Evolutionary conservation across 73 alveolate species (phyloP).

Genomic region (Symbiodinium natans): DNA sequence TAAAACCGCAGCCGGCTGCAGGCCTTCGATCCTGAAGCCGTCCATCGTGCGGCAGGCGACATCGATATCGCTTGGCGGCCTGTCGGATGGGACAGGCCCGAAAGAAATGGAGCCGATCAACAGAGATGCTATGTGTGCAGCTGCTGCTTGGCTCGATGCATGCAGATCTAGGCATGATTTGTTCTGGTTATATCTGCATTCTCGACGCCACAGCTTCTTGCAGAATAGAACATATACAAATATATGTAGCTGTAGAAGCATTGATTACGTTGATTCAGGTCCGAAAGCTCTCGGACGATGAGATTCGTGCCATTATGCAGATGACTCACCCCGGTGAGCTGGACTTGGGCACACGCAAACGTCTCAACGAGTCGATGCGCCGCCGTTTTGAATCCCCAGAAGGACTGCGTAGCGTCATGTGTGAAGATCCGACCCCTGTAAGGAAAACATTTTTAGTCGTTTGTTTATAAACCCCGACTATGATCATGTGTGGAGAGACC

Average conservation of each 20-base stretch:
- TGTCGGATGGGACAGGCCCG: too few species aligned
- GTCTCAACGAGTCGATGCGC: not conserved
- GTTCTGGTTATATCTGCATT: not conserved
- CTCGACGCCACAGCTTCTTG: not conserved
- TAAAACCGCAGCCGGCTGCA: too few species aligned
- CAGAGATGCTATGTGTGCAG: too few species aligned
- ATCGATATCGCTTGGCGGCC: too few species aligned
- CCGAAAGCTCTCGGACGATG: not conserved
- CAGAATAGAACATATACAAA: not conserved
- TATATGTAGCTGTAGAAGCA: too few species aligned
- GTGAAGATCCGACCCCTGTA: too few species aligned
- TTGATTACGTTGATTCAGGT: not conserved
- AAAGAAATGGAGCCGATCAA: too few species aligned
- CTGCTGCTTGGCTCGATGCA: not conserved
- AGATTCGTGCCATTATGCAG: not conserved
- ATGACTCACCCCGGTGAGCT: not conserved
- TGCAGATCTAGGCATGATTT: not conserved
- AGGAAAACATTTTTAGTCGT: too few species aligned
- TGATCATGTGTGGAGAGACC: too few species aligned
- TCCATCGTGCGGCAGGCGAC: too few species aligned
- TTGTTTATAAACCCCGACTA: too few species aligned
- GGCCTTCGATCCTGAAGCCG: too few species aligned
- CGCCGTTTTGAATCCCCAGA: not conserved
- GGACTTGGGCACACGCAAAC: not conserved
- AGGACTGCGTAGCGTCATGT: not conserved